Evolutionary conservation across 139 green algal genomes (phyloP), one percentile per base, ranked within the genome.

Genomic region (Tetratostichococcus sp.): DNA sequence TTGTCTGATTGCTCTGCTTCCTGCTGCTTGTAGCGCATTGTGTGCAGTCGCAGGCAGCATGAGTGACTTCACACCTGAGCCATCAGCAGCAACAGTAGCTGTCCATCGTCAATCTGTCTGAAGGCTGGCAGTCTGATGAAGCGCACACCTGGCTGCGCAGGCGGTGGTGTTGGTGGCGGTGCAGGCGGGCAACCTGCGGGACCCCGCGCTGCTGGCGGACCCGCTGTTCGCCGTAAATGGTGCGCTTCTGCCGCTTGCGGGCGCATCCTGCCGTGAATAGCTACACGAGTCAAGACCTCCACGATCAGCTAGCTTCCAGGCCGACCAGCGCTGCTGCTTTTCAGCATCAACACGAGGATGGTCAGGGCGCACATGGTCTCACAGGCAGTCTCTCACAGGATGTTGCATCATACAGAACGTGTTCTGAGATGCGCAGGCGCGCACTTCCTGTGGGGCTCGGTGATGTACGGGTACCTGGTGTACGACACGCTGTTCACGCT

Each of bases 401-500:
- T n/a, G n/a, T n/a, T n/a, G n/a, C n/a, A n/a, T n/a, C n/a, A n/a
- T n/a, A n/a, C n/a, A n/a, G n/a, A n/a, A n/a, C n/a, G n/a, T n/a
- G 58, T 66, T 66, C 11, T 34, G 16, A 4, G 8, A 4, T 66
- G 25, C 70, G 31, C 74, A 78, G 74, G 73, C 31, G 33, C 21
- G 1, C 75, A 79, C 68, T 79, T 79, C 17, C 65, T 74, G 43
- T 79, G 75, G 75, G 67, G 68, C 32, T 42, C 30, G 26, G 71
- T 79, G 39, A 75, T 74, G 68, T 74, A 75, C 30, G 75, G 75
- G 30, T 84, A 84, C 71, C 58, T 84, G 30, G 21, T 70, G 6
- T 84, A 84, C 28, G 79, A 84, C 75, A 84, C 79, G 35, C 31
- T 68, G 35, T 81, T 69, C 43, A 70, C 35, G 22, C 79, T 84